phyloP scores from a whole-genome alignment of 1,139 yeast genomes.

The Zygosaccharomyces sapae region DNA sequence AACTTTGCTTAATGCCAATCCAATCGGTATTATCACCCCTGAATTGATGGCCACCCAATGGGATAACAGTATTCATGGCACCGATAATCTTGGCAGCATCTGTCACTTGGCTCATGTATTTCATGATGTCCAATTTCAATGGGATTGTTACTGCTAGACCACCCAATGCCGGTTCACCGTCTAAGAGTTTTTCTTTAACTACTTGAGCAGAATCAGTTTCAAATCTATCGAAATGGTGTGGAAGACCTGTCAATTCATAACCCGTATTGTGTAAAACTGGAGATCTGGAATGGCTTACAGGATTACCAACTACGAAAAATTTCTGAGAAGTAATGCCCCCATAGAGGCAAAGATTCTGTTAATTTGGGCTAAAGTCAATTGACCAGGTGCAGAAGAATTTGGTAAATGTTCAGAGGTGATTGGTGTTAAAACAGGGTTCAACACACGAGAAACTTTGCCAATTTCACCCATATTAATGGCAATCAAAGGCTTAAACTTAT shows the following conservation, averaged over 20 bases:
- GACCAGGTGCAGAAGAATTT: conserved; percentile 73
- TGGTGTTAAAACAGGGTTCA: conserved; percentile 76
- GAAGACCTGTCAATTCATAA: conserved; percentile 67
- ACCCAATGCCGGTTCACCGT: conserved; percentile 54
- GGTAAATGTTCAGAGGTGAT: conserved; percentile 68
- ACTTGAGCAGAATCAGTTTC: conserved; percentile 65
- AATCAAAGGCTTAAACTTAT: conserved; percentile 60
- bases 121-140: conserved; percentile 71
- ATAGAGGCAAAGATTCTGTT: conserved; percentile 55
- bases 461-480: conserved; percentile 75
- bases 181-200: conserved; percentile 46
- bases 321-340: conserved; percentile 59
- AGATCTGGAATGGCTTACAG: conserved; percentile 81
- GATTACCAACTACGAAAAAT: conserved; percentile 77
- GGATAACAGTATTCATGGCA: conserved; percentile 85
- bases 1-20: conserved; percentile 77
- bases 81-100: conserved; percentile 77
- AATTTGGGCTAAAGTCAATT: conserved; percentile 58
- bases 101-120: conserved; percentile 57
- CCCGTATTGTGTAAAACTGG: conserved; percentile 81
- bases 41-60: conserved; percentile 51
- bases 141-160: conserved; percentile 94
- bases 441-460: conserved; percentile 77
- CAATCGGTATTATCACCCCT: conserved; percentile 94
- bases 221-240: conserved; percentile 63